Evolutionary conservation across 1,284 basidiomycete species (phyloP).

Genomic region (Meripilus lineatus): DNA sequence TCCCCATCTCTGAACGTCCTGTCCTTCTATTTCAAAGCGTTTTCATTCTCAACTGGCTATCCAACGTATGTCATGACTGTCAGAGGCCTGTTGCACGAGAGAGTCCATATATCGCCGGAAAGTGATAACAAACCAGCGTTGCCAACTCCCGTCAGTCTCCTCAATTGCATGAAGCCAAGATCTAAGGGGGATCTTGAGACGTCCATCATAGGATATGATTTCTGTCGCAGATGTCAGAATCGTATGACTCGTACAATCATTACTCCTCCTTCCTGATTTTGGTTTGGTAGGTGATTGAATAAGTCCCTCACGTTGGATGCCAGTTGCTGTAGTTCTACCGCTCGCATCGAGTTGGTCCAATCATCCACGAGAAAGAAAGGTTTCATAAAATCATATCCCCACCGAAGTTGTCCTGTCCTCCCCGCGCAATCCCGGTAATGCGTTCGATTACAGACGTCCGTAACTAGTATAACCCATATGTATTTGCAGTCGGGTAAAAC

Average conservation of each 20-base stretch:
- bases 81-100: constrained; percentile 25
- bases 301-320: constrained; percentile 30
- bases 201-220: no score
- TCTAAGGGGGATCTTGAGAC: constrained; percentile 29
- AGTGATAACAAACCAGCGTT: constrained; percentile 16
- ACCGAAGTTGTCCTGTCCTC: constrained; percentile 9
- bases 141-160: constrained; percentile 12
- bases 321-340: constrained; percentile 19
- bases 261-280: constrained; percentile 23
- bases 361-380: constrained; percentile 39
- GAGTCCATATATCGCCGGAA: constrained; percentile 26
- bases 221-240: no score
- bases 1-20: no score
- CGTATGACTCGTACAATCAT: constrained; percentile 28
- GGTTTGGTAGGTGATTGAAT: constrained; percentile 32
- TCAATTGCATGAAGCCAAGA: constrained; percentile 20
- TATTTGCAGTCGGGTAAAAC: no score
- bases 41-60: no score
- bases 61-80: constrained; percentile 19
- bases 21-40: no score
- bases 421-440: neutral
- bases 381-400: constrained; percentile 35
- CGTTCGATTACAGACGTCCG: neutral
- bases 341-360: constrained; percentile 29
- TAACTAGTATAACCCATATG: neutral